Evolutionary conservation across 176 grass and related monocot species (phyloP).

Genomic region (Carex parvula): DNA sequence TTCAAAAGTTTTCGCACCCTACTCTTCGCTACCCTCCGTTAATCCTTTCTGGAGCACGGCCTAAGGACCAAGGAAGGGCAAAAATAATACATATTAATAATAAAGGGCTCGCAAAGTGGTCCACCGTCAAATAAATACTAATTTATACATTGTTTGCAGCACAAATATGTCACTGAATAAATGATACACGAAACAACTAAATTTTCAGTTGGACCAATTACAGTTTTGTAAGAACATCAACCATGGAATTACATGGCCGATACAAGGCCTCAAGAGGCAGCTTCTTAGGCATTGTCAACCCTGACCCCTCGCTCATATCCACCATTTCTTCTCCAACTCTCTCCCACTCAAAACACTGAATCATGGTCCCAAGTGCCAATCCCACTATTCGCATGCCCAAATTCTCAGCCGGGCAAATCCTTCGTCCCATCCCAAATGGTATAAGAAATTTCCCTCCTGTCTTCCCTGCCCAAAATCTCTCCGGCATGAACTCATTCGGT

Average conservation of each 20-base stretch:
- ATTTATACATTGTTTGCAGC: background rate
- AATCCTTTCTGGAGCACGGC: too few relatives aligned
- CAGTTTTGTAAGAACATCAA: conserved; percentile 2
- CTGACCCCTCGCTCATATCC: conserved; percentile 32
- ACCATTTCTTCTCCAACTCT: conserved; percentile 15
- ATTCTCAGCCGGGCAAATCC: conserved; percentile 24
- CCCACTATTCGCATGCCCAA: conserved; percentile 36
- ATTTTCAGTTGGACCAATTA: background rate
- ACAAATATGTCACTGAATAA: background rate
- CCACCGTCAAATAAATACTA: too few relatives aligned
- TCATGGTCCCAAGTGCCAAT: conserved; percentile 37
- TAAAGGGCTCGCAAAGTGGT: too few relatives aligned
- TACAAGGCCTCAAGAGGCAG: conserved; percentile 30
- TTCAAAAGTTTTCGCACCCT: too few relatives aligned
- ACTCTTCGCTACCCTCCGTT: too few relatives aligned
- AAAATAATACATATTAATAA: too few relatives aligned
- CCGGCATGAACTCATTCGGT: conserved; percentile 37
- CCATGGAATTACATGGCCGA: conserved; percentile 11
- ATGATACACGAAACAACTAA: background rate
- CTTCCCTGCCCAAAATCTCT: conserved; percentile 32
- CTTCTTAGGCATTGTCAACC: conserved; percentile 34
- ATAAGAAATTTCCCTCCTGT: conserved; percentile 29
- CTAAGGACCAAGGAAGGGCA: too few relatives aligned
- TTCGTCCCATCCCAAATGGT: conserved; percentile 38
- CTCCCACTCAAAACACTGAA: conserved; percentile 38